These are phyloP conservation scores for Penicillium griseofulvum DNA, from an alignment of 2,329 filamentous ascomycete genomes.

Conservation along the genomic window DNA sequence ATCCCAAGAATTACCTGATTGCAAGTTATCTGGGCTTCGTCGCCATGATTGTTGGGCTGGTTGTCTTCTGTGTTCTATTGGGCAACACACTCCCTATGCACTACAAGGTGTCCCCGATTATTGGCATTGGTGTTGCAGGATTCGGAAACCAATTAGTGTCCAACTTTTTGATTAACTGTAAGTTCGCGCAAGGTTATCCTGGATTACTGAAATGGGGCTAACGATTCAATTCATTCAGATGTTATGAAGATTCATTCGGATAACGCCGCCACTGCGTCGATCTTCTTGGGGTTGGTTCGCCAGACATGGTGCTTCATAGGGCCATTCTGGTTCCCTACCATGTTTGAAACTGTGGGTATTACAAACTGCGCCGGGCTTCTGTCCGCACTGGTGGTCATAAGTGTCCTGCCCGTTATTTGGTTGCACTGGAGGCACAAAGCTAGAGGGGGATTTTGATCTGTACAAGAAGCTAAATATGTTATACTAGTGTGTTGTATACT, in stretches of 20 bases:
- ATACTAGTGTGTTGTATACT: neutral
- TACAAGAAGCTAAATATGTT: neutral
- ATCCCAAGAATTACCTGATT: neutral
- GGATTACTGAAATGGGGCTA: neutral
- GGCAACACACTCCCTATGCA: neutral
- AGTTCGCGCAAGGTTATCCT: neutral
- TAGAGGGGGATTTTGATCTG: neutral
- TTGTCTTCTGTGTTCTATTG: neutral
- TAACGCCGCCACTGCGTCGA: neutral
- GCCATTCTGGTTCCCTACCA: neutral
- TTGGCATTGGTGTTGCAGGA: neutral
- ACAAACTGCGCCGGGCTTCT: neutral
- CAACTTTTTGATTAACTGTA: neutral
- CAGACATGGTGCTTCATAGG: neutral
- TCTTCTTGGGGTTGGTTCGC: neutral
- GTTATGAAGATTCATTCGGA: neutral
- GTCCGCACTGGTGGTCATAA: slow-evolving; percentile 2
- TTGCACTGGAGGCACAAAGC: neutral
- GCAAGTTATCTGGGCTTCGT: neutral
- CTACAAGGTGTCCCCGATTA: neutral
- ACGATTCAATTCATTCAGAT: neutral
- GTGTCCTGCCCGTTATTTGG: neutral
- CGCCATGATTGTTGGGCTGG: neutral
- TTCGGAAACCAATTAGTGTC: neutral
- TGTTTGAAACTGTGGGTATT: neutral